Evolutionary conservation across 164 flowering plant genomes (phyloP), one percentile per base, ranked within the genome.

Genomic region (Aristolochia contorta): DNA sequence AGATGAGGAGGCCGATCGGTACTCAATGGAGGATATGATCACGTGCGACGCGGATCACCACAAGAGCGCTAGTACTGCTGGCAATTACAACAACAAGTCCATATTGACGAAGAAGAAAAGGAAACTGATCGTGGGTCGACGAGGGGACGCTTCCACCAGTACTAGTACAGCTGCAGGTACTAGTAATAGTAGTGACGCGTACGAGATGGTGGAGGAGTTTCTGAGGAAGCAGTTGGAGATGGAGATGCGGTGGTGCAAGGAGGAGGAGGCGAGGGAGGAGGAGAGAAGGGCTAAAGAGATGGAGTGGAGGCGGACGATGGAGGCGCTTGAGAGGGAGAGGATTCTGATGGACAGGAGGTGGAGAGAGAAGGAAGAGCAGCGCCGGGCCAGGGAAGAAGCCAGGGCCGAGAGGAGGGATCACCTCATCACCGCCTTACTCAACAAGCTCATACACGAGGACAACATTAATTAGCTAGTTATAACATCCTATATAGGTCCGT

Each of bases 361-460:
- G 96, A 79, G 90, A 47, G 96, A 91, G 60, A 81, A 80, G 62
- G 96, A 91, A 56, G 98, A 91, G 60, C 81, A 85, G 70, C 78
- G 95, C 59, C 73, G 81, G 74, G 56, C 78, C 54, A 76, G 87
- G 59, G 95, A 87, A 23, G 98, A 91, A 60, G 84, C 80, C 46
- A 82, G 98, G 75, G 90, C 96, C 33, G 96, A 89, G 74, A 84
- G 82, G 64, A 77, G 98, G 58, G 96, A 88, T 66, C 82, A 86
- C 22, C 84, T 89, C 19, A 76, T 91, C 60, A 82, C 86, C 14
- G 76, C 86, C 30, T 75, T 91, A 19, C 63, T 91, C 18, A 78
- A 82, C 72, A 87, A 83, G 81, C 79, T 91, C 37, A 79, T 82
- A 61, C 76, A 84, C 67, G 91, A n/a, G n/a, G n/a, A 78, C 14